Evolutionary conservation across 345 rosid species (phyloP).

Genomic region (Ailanthus altissimus): DNA sequence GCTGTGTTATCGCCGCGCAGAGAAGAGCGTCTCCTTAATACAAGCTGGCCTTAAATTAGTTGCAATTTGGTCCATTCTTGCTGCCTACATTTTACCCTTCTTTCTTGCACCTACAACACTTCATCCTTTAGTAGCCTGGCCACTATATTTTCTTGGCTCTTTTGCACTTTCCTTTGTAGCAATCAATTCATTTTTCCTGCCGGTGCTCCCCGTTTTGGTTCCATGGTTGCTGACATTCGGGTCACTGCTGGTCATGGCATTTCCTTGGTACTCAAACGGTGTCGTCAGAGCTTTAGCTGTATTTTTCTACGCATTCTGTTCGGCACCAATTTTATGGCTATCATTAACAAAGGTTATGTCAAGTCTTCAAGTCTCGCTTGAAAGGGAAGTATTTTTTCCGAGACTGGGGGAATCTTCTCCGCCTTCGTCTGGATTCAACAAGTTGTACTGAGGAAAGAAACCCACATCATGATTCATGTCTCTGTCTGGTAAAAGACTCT

Average conservation of each 20-base stretch:
- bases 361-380: slow-evolving; percentile 64
- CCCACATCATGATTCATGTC: background rate
- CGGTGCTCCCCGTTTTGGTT: slow-evolving; percentile 50
- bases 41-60: slow-evolving; percentile 56
- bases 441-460: slow-evolving; percentile 41
- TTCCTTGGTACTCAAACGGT: slow-evolving; percentile 71
- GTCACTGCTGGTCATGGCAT: slow-evolving; percentile 78
- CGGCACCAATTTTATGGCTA: slow-evolving; percentile 68
- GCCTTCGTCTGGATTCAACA: slow-evolving; percentile 40
- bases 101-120: slow-evolving; percentile 74
- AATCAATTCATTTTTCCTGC: slow-evolving; percentile 68
- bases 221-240: slow-evolving; percentile 72
- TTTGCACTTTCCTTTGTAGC: slow-evolving; percentile 64
- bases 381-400: slow-evolving; percentile 75
- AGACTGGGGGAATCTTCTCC: slow-evolving; percentile 56
- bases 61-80: slow-evolving; percentile 72
- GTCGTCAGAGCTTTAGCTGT: slow-evolving; percentile 67
- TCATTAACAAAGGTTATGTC: slow-evolving; percentile 58
- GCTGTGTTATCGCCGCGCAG: slow-evolving; percentile 72
- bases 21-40: slow-evolving; percentile 52
- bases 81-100: slow-evolving; percentile 75
- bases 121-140: slow-evolving; percentile 88
- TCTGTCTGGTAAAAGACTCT: background rate
- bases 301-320: slow-evolving; percentile 72
- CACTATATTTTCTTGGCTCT: slow-evolving; percentile 67